These are phyloP conservation scores for Lodderomyces beijingensis DNA, from an alignment of 1,139 yeast genomes.

Conservation along the genomic window DNA sequence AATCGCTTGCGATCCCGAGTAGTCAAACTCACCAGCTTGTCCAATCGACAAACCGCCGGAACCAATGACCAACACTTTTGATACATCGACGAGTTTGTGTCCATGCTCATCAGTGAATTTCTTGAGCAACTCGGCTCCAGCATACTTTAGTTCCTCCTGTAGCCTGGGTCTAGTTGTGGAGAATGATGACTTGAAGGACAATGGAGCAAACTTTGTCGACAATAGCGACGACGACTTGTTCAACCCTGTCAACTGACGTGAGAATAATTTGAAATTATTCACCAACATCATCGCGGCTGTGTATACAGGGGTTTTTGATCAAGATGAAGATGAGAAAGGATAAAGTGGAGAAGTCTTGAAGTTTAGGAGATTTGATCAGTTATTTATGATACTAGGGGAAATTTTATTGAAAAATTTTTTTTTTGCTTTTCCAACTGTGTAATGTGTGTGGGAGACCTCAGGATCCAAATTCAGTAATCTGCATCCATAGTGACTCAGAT, in stretches of 20 bases:
- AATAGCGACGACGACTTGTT: too few species aligned
- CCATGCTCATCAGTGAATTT: conserved; percentile 31
- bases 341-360: too few species aligned
- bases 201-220: too few species aligned
- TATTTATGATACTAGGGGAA: too few species aligned
- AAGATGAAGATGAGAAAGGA: too few species aligned
- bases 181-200: not conserved
- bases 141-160: conserved; percentile 11
- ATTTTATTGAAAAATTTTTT: too few species aligned
- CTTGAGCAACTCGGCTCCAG: conserved; percentile 44
- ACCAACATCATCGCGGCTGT: not conserved
- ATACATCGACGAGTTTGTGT: conserved; percentile 79
- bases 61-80: conserved; percentile 88
- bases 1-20: conserved; percentile 96
- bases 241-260: not conserved
- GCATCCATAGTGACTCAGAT: too few species aligned
- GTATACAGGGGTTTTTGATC: too few species aligned
- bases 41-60: conserved; percentile 98
- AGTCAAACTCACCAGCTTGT: conserved; percentile 99
- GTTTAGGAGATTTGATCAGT: too few species aligned
- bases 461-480: too few species aligned
- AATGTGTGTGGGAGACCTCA: too few species aligned
- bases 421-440: too few species aligned
- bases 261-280: not conserved
- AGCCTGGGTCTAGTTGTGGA: not conserved